Evolutionary conservation across 805 yeast species (phyloP), one percentile per base, ranked within the genome.

Genomic region (Kodamaea leandrae): DNA sequence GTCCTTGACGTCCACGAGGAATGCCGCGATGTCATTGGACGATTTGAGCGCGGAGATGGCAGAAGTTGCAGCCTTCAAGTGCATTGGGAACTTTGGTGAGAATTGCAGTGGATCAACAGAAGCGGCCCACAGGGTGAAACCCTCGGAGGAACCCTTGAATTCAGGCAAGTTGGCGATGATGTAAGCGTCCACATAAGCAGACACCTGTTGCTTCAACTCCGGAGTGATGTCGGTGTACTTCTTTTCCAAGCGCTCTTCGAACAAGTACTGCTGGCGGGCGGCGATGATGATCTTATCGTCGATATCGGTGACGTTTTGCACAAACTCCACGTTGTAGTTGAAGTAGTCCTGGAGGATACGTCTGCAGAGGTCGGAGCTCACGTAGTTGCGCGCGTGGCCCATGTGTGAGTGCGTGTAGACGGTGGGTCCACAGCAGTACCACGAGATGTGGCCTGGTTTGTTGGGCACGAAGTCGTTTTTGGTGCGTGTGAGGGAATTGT

Each of bases 341-440:
- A 93, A 93, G 63, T 88, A 91, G 62, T 91, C 87, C 61, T 83
- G 88, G 49, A 93, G 60, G 37, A 93, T 77, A 52, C 99, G 77
- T 61, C 99, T 80, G 60, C 89, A 86, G 58, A 93, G 88, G 62
- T 93, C 99, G 39, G 86, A 86, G 7, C 96, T 80, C 37, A 93
- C 98, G 57, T 93, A 93, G 66, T 93, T 93, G 63, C 99, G 76
- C 10, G 99, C 99, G 62, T 93, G 99, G 16, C 99, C 99, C 97
- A 93, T 89, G 59, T 93, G 99, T 39, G 90, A 79, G 24, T 93
- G 80, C 64, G 93, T 96, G 58, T 93, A 93, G 12, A 93, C 99
- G 0, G 99, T 93, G 9, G 99, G 99, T 4, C 99, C 99, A 75
- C 99, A 93, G 43, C 89, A 86, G 68, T 93, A 93, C 99, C 99